Conservation (phyloP, 2,329 filamentous ascomycete genomes). For the Microcera coccophila region DNA sequence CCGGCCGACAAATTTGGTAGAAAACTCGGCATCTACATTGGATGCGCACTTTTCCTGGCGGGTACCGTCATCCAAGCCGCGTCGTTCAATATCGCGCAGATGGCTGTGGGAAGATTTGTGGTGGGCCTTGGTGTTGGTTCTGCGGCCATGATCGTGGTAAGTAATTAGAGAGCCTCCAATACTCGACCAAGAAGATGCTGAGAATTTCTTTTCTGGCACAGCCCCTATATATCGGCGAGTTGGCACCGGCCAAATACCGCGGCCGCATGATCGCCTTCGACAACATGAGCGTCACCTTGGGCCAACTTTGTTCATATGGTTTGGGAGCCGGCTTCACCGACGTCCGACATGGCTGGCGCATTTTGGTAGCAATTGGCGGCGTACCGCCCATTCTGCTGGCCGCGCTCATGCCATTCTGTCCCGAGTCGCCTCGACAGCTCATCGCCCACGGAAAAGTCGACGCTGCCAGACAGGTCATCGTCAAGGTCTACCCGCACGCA, state of each 20-base stretch:
- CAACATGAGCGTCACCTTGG: slow-evolving; percentile 41
- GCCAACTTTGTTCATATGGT: slow-evolving; percentile 38
- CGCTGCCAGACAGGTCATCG: slow-evolving; percentile 35
- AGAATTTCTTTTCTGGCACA: background rate
- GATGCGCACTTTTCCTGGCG: slow-evolving; percentile 16
- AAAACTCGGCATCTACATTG: slow-evolving; percentile 17
- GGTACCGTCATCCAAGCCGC: slow-evolving; percentile 17
- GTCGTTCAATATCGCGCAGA: slow-evolving; percentile 16
- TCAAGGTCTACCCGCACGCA: slow-evolving; percentile 37
- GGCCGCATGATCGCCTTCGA: slow-evolving; percentile 46
- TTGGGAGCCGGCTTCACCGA: slow-evolving; percentile 37
- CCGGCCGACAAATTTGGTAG: slow-evolving; percentile 17
- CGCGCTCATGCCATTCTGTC: slow-evolving; percentile 39
- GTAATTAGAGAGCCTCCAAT: no score
- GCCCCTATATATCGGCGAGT: slow-evolving; percentile 43
- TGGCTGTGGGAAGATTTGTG: slow-evolving; percentile 33
- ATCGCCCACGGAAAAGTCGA: slow-evolving; percentile 37
- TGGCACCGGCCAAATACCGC: slow-evolving; percentile 45
- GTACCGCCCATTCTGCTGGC: slow-evolving; percentile 41
- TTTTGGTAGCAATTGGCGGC: slow-evolving; percentile 45
- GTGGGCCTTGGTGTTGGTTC: slow-evolving; percentile 46
- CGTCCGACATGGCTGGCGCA: slow-evolving; percentile 41
- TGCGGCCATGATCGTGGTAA: slow-evolving; percentile 42
- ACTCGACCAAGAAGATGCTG: no score
- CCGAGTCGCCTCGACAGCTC: slow-evolving; percentile 44